Base-by-base conservation (phyloP, 805 yeast species). In the Yarrowia sp. region DNA sequence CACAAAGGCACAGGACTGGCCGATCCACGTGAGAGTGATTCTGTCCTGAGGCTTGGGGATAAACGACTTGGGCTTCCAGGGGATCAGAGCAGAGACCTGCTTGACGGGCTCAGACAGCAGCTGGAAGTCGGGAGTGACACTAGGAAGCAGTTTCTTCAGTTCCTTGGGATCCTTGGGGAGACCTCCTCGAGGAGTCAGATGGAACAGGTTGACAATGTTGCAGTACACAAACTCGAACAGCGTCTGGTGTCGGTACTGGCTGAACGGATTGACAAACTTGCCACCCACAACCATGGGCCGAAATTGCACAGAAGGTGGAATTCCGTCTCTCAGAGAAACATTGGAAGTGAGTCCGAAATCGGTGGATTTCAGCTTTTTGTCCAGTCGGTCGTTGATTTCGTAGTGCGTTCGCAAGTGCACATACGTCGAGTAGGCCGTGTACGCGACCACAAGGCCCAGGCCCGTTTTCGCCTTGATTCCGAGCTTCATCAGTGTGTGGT, bases 211-310 rank as follows among this genome's bases (percentile, higher is more conserved):
- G 69, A 87, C 76, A 3, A 92, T 70, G 22, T 97, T 81, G 72
- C 93, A 89, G 52, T 85, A 81, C 38, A 91, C 80, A 78, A 93
- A 94, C 78, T 94, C 98, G 75, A 90, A 90, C 9, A 91, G 82
- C 0, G 97, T 92, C 78, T 93, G 98, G 8, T 92, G 89, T 65
- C 98, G 82, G 76, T 94, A 94, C 75, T 94, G 97, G 16, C 84
- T 84, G 76, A 94, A 94, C 1, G 98, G 98, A 74, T 94, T 94
- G 70, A 91, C 95, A 79, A 86, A 94, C 73, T 92, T 81, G 10
- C 98, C 97, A 19, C 85, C 84, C 0, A 91, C 79, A n/a, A 80
- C 79, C 70, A 88, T 73, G 2, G 86, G 80, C 3, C 80, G 77
- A 71, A 81, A 87, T 72, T 82, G 66, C 42, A 66, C 11, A 71